Base-by-base conservation (phyloP, 176 grass and related monocot genomes). In the Oryza meyeriana region DNA sequence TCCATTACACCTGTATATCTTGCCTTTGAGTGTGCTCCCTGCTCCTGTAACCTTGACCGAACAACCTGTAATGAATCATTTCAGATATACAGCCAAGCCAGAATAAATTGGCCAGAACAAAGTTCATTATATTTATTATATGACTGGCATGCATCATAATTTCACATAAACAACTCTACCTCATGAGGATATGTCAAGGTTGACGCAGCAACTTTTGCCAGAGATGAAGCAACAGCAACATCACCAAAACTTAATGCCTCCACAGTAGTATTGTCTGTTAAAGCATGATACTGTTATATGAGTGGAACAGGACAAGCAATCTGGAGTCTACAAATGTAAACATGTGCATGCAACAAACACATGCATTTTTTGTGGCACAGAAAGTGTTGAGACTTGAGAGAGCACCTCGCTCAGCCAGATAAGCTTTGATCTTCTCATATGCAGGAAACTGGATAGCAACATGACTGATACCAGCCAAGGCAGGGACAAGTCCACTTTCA, bases 121-220 rank as follows among this genome's bases (percentile, higher is more conserved):
- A 52, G 8, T 38, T 44, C 62, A 20, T 12, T 62, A 75, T 52
- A 79, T 59, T 75, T 20, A 78, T 68, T 75, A 57, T 16, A 66
- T 31, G 30, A 76, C 14, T 42, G 3, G 36, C 35, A 42, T 68
- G 38, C 3, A 80, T 81, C 66, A 70, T 52, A 58, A 75, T n/a
- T 48, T 16, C n/a, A 36, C 3, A 33, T 17, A 41, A 73, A 31
- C 12, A 2, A 61, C 0, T 52, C 30, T 22, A 98, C 95, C 92
- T 98, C 95, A 84, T 98, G 95, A 77, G 95, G 95, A 78, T 98
- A 98, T 44, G 95, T 98, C 79, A 98, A 76, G 25, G 95, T 93
- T 61, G 95, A 98, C 10, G 95, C 95, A 42, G 89, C 82, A 82
- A 98, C 82, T 86, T 98, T 98, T 50, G 95, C 94, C 70, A 98